phyloP scores from a whole-genome alignment of 371 early-diverging fungal genomes.

The Batrachochytrium dendrobatidis region DNA sequence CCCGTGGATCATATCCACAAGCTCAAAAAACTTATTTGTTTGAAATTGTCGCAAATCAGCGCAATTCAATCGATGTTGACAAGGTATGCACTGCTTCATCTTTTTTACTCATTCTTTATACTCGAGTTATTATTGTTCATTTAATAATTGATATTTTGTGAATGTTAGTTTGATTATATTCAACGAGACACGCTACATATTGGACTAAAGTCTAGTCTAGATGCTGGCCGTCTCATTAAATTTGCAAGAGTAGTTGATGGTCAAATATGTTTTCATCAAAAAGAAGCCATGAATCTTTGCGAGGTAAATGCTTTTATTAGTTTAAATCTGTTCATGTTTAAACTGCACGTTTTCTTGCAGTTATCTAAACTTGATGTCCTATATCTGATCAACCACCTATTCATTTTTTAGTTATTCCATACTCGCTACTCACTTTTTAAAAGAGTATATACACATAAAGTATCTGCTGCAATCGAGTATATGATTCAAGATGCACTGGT shows the following conservation, averaged over 20 bases:
- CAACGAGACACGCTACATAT: constrained; percentile 83
- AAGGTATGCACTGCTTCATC: constrained; percentile 43
- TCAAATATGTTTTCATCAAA: constrained; percentile 77
- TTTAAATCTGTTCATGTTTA: constrained; percentile 4
- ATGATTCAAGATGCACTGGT: constrained; percentile 86
- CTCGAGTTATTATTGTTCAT: background rate
- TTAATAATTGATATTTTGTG: background rate
- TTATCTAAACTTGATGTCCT: background rate
- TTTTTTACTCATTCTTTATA: background rate
- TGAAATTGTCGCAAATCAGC: constrained; percentile 93
- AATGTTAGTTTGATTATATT: constrained; percentile 77
- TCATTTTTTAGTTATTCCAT: constrained; percentile 69
- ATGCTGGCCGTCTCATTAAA: constrained; percentile 68
- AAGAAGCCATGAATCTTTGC: constrained; percentile 43
- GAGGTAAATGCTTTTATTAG: constrained; percentile 35
- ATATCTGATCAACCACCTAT: background rate
- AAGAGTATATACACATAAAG: constrained; percentile 84
- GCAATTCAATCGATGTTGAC: constrained; percentile 92
- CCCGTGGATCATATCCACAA: constrained; percentile 29
- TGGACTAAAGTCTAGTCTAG: constrained; percentile 73
- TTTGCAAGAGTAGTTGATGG: constrained; percentile 79
- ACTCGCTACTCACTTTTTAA: constrained; percentile 86
- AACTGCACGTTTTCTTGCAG: background rate
- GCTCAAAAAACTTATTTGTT: constrained; percentile 60
- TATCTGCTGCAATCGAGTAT: constrained; percentile 48